phyloP scores from a whole-genome alignment of 495 filamentous ascomycete species.

The Podospora pseudopauciseta region DNA sequence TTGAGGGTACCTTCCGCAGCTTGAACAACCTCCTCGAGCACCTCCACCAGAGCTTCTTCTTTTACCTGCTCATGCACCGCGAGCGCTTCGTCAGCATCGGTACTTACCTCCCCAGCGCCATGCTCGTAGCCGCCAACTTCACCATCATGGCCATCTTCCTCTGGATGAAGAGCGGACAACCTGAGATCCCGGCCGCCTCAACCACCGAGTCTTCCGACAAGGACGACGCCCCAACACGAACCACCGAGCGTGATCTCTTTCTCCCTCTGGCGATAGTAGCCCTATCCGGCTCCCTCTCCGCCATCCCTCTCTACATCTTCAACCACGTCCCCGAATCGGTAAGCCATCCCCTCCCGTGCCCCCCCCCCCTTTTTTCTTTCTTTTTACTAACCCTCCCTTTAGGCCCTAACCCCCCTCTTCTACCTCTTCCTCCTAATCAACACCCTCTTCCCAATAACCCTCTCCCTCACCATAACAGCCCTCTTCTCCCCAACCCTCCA shows the following conservation, averaged over 20 bases:
- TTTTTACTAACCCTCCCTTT: constrained; percentile 24
- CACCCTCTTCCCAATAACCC: constrained; percentile 53
- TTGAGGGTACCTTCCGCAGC: constrained; percentile 85
- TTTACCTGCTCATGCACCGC: constrained; percentile 87
- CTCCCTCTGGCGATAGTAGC: constrained; percentile 72
- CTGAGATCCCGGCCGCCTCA: constrained; percentile 16
- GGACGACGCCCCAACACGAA: constrained; percentile 14
- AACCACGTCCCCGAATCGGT: constrained; percentile 68
- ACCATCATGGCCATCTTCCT: constrained; percentile 90
- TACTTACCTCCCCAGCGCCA: constrained; percentile 93
- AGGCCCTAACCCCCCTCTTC: constrained; percentile 60
- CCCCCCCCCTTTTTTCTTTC: neutral
- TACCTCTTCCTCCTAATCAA: constrained; percentile 55
- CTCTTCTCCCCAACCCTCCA: constrained; percentile 56
- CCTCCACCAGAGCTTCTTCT: constrained; percentile 98
- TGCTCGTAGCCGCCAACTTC: constrained; percentile 91
- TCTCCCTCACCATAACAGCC: constrained; percentile 52
- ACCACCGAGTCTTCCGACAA: constrained; percentile 26
- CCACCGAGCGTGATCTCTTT: constrained; percentile 69
- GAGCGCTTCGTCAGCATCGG: constrained; percentile 96
- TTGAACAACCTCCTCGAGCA: constrained; percentile 96
- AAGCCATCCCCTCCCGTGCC: constrained; percentile 28
- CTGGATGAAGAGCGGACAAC: constrained; percentile 79
- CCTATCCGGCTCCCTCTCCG: constrained; percentile 68
- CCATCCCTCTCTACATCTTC: constrained; percentile 82